Evolutionary conservation across 176 grass and related monocot genomes (phyloP).

Genomic region (Neostapfia colusana): DNA sequence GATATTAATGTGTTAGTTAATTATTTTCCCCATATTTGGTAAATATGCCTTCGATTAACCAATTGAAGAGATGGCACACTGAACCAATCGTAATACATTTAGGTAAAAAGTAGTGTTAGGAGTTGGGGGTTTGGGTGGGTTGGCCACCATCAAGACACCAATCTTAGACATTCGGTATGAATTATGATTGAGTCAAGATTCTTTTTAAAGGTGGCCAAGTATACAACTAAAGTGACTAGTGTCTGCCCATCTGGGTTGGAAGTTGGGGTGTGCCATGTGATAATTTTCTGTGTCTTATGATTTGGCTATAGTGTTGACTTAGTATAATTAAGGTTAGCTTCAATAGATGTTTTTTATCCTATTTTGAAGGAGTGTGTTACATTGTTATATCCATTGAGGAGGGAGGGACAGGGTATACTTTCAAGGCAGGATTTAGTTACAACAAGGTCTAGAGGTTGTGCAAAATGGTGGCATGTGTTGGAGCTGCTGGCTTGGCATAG

Average conservation of each 20-base stretch:
- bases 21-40: slow-evolving; percentile 7
- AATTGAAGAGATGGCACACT: neutral
- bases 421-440: neutral
- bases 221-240: neutral
- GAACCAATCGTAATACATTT: neutral
- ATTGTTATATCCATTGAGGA: neutral
- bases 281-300: neutral
- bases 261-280: slow-evolving; percentile 13
- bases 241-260: slow-evolving; percentile 1
- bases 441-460: neutral
- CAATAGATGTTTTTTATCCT: neutral
- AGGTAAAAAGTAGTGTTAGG: neutral
- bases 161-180: slow-evolving; percentile 16
- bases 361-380: neutral
- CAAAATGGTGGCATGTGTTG: neutral
- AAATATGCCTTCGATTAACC: neutral
- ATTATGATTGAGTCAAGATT: slow-evolving; percentile 23
- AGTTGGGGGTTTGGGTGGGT: neutral
- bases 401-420: neutral
- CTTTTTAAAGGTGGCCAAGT: slow-evolving; percentile 18
- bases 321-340: neutral
- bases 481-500: neutral
- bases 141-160: slow-evolving; percentile 17
- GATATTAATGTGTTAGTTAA: neutral
- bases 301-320: slow-evolving; percentile 24